Base-by-base conservation (phyloP, 1,139 yeast species). In the Groenewaldozyma sp. region DNA sequence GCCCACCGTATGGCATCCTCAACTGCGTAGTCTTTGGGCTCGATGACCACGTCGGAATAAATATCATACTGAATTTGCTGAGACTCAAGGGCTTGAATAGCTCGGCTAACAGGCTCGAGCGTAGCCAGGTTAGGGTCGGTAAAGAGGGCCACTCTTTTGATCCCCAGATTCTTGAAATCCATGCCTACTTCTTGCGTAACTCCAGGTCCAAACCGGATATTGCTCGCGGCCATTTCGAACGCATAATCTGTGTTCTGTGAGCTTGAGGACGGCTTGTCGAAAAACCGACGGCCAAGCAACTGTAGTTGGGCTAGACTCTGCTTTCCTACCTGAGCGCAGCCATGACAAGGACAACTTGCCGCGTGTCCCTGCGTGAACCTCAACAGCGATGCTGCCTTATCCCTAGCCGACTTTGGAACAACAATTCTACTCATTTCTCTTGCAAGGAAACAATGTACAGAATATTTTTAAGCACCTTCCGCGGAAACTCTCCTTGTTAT, bases 181-280 rank as follows among this genome's bases (percentile, higher is more conserved):
- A 60, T 54, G 17, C 68, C 68, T 6, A 64, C 62, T 37, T 64
- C 68, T 13, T 48, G 41, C 6, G 68, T 64, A 14, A 58, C 65
- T 3, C 68, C 68, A 10, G 60, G 56, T 13, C 68, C 68, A 40
- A 60, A 64, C 4, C 68, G 54, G 39, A 64, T 62, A 42, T 62
- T 62, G 38, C 63, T 55, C 2, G 67, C 64, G 3, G 68, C 67
- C 64, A 64, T 56, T 48, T 64, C 67, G 44, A 64, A 64, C 5
- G 68, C 68, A 41, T 63, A 63, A 43, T 63, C 67, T 27, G 55
- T 52, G 34, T 46, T 44, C 6, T 42, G 50, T n/a, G n/a, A n/a
- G n/a, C 11, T 48, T 48, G 19, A 43, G 44, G 22, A 38, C 38
- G 3, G 49, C 34, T 31, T 46, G 44, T 20, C n/a, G n/a, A n/a